phyloP scores from a whole-genome alignment of 139 green algal species.

The Volvox reticuliferus region DNA sequence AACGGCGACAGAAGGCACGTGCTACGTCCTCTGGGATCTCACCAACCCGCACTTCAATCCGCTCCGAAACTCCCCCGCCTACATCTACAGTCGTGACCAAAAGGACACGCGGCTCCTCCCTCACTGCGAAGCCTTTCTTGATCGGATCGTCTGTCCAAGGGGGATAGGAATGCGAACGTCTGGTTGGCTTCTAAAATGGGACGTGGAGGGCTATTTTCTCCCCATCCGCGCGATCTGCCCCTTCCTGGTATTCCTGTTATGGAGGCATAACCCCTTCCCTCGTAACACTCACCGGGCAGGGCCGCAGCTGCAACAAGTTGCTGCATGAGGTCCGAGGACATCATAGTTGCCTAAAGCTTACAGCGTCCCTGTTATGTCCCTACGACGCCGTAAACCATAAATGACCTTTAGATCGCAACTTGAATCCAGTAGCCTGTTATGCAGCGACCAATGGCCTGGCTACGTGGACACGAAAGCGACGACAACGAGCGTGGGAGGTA shows the following conservation, averaged over 20 bases:
- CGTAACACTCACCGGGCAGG: neutral
- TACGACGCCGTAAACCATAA: too few relatives aligned
- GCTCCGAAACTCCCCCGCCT: conserved; percentile 70
- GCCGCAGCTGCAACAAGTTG: conserved; percentile 6
- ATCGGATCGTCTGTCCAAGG: neutral
- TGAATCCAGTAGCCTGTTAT: too few relatives aligned
- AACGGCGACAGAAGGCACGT: conserved; percentile 71
- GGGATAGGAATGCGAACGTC: too few relatives aligned
- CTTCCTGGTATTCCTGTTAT: too few relatives aligned
- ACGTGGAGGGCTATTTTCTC: too few relatives aligned
- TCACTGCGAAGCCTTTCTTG: neutral
- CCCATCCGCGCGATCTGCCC: too few relatives aligned
- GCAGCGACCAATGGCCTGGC: too few relatives aligned
- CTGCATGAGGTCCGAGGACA: conserved; percentile 17
- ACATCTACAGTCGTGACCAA: conserved; percentile 92
- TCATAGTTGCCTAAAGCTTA: neutral
- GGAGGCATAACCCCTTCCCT: neutral
- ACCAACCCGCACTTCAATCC: conserved; percentile 74
- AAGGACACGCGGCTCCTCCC: conserved; percentile 57
- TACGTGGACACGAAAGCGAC: too few relatives aligned
- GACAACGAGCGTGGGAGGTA: too few relatives aligned
- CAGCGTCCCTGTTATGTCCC: conserved; percentile 5
- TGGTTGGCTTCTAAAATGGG: neutral
- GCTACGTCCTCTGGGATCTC: conserved; percentile 77
- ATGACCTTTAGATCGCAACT: too few relatives aligned